A percentile compares a stretch with the other conserved stretches of the same genome.
phyloP scores from a whole-genome alignment of 2,329 filamentous ascomycete genomes.

The Cytospora leucostoma region DNA sequence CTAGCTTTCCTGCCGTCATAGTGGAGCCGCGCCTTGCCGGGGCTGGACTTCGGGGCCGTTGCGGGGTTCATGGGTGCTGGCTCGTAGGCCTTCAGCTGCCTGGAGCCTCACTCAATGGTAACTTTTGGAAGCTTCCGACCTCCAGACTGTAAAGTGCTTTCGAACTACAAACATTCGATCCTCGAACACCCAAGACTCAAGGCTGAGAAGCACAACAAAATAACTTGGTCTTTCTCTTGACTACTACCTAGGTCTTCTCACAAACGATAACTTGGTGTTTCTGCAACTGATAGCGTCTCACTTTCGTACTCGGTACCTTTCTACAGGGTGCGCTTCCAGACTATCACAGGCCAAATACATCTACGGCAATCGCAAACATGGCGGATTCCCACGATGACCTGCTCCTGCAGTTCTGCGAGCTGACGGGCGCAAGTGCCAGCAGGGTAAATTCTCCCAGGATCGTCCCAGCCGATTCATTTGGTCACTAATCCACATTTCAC shows the following conservation, averaged over 20 bases:
- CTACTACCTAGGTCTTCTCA: neutral
- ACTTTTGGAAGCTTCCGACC: constrained; percentile 3
- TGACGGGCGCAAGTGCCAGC: constrained; percentile 54
- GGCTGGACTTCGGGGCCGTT: constrained; percentile 3
- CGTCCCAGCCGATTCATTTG: neutral
- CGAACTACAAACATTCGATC: neutral
- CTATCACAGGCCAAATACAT: constrained; percentile 2
- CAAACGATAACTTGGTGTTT: neutral
- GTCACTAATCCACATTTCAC: constrained; percentile 4
- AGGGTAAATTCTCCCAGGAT: constrained; percentile 42
- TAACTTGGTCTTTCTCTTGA: neutral
- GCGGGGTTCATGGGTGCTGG: constrained; percentile 7
- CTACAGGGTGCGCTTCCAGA: constrained; percentile 1
- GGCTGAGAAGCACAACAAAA: neutral
- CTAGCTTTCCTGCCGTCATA: constrained; percentile 26
- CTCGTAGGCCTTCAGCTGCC: constrained; percentile 18
- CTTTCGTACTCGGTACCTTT: neutral
- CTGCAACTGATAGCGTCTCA: neutral
- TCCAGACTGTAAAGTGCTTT: neutral
- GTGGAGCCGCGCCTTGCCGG: constrained; percentile 14
- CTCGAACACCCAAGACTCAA: neutral
- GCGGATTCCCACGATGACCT: constrained; percentile 43
- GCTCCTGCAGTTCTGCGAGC: constrained; percentile 55
- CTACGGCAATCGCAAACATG: constrained; percentile 37
- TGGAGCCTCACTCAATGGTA: constrained; percentile 2